Evolutionary conservation across 2,329 filamentous ascomycete species (phyloP).

Genomic region (Trichoderma brevicompactum): DNA sequence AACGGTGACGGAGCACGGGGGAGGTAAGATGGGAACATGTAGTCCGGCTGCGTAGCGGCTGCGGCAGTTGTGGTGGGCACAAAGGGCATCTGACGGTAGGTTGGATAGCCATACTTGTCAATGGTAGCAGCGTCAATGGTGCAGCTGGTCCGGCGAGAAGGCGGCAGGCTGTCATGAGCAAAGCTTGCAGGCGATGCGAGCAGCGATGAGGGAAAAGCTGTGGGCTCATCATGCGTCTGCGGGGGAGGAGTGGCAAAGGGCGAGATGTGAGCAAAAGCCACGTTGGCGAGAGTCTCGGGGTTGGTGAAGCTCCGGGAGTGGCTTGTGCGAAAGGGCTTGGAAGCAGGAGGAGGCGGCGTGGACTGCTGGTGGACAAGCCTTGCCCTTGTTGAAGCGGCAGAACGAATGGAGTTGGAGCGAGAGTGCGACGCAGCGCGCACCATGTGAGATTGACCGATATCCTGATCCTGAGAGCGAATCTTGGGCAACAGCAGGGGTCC

Average conservation of each 20-base stretch:
- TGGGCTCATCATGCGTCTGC: slow-evolving; percentile 31
- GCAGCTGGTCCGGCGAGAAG: slow-evolving; percentile 62
- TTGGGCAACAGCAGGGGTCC: slow-evolving; percentile 82
- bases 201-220: slow-evolving; percentile 51
- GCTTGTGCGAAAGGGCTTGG: slow-evolving; percentile 46
- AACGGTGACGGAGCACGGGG: slow-evolving; percentile 54
- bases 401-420: slow-evolving; percentile 24
- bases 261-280: slow-evolving; percentile 45
- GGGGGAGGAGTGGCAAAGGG: slow-evolving; percentile 41
- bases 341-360: slow-evolving; percentile 36
- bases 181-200: slow-evolving; percentile 69
- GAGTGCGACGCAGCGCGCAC: slow-evolving; percentile 23
- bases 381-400: slow-evolving; percentile 20
- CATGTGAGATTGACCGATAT: slow-evolving; percentile 55
- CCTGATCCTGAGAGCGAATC: slow-evolving; percentile 83
- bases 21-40: slow-evolving; percentile 51
- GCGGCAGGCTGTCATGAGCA: slow-evolving; percentile 46
- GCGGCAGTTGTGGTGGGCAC: slow-evolving; percentile 32
- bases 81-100: slow-evolving; percentile 75
- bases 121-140: slow-evolving; percentile 69
- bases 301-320: slow-evolving; percentile 65
- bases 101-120: slow-evolving; percentile 78
- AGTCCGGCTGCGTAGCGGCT: slow-evolving; percentile 39
- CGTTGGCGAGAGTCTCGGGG: slow-evolving; percentile 57
- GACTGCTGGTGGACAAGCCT: slow-evolving; percentile 30